Conservation (phyloP, 2,329 filamentous ascomycete genomes). For the Fusarium sp. region DNA sequence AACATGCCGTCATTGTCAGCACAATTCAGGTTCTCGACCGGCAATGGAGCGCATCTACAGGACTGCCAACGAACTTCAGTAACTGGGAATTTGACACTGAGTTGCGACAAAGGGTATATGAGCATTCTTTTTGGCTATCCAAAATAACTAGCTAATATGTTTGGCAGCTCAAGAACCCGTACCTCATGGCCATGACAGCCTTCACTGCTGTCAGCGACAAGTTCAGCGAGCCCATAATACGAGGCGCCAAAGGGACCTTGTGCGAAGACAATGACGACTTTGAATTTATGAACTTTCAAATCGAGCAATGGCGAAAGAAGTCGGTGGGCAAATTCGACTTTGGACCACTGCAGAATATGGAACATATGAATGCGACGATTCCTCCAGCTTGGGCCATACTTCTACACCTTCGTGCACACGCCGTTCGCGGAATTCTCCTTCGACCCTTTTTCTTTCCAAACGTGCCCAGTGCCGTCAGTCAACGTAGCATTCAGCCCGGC, state of each 20-base stretch:
- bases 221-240: not conserved
- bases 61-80: not conserved
- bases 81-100: not conserved
- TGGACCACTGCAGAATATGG: not conserved
- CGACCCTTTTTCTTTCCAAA: not conserved
- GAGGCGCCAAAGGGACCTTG: not conserved
- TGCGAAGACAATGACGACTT: not conserved
- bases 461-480: not conserved
- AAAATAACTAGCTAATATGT: not conserved
- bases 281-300: not conserved
- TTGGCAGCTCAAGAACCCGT: not conserved
- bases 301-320: not conserved
- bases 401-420: not conserved
- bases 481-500: not conserved
- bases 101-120: not conserved
- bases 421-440: not conserved
- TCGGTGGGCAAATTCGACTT: not conserved
- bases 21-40: not conserved
- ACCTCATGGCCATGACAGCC: not conserved
- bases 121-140: accelerated
- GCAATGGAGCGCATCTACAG: not conserved
- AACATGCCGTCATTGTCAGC: not conserved
- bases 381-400: not conserved
- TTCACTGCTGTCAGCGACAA: not conserved
- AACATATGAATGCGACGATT: not conserved